Evolutionary conservation across 345 rosid species (phyloP), one percentile per base, ranked within the genome.

Genomic region (Populus euphratica): DNA sequence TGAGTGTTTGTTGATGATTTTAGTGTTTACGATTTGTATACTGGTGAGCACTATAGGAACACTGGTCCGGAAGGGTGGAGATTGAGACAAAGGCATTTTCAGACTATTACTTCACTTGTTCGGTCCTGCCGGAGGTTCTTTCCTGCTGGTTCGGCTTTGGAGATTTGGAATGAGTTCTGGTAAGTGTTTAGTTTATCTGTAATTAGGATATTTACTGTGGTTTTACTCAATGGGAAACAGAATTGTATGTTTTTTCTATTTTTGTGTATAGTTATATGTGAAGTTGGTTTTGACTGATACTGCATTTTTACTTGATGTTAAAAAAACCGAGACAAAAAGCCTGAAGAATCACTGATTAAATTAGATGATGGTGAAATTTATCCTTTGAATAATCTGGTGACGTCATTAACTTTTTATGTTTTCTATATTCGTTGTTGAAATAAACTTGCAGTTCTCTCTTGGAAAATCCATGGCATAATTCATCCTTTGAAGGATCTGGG

Each of bases 41-140:
- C 47, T 43, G 47, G 10, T 78, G 44, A 56, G 68, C 70, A 68
- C 73, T 79, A 43, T 86, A 95, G 99, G 90, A 93, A 89, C 82
- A 92, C 90, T 72, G 98, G 99, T 67, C 99, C 99, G 17, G 98
- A 96, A 78, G 99, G 99, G 66, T 93, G 98, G 97, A 88, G 94
- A 82, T 82, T 96, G 87, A 88, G 98, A 85, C 99, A 96, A 67
- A 83, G 94, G 33, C 99, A 96, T 82, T 96, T 96, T 83, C 92
- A 84, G 86, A 81, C 96, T 54, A 90, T 93, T 31, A 90, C 94
- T 76, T 92, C 96, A 21, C 99, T 96, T 81, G 91, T 89, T 86
- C 86, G 92, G 79, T 96, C 94, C 21, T 90, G 93, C 86, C 87
- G 96, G 79, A 89, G 90, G 77, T 92, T 92, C 88, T 96, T 96